Conservation (phyloP, 2,329 filamentous ascomycete genomes). For the Aspergillus novofumigatus region DNA sequence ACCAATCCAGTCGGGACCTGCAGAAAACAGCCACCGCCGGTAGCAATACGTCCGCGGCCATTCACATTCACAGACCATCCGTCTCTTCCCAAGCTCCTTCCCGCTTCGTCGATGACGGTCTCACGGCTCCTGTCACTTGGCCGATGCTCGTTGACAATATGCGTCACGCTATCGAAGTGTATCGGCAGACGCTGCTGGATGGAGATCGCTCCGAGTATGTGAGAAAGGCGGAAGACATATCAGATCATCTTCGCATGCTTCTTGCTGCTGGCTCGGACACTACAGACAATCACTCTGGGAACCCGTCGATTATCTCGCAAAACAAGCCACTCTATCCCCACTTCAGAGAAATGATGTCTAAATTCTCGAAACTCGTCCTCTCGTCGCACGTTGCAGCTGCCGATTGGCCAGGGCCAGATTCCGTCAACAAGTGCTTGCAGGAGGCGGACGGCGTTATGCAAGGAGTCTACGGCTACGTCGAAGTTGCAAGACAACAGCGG, state of each 20-base stretch:
- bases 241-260: slow-evolving; percentile 86
- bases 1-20: slow-evolving; percentile 14
- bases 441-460: slow-evolving; percentile 96
- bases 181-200: slow-evolving; percentile 81
- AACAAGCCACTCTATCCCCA: slow-evolving; percentile 97
- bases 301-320: slow-evolving; percentile 97
- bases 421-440: slow-evolving; percentile 88
- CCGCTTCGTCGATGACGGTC: slow-evolving; percentile 88
- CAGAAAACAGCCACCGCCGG: slow-evolving; percentile 42
- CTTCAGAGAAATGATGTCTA: slow-evolving; percentile 99
- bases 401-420: slow-evolving; percentile 92
- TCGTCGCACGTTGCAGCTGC: slow-evolving; percentile 96
- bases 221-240: slow-evolving; percentile 92
- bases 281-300: slow-evolving; percentile 96
- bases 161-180: slow-evolving; percentile 83
- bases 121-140: slow-evolving; percentile 78
- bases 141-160: slow-evolving; percentile 86
- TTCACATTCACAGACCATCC: slow-evolving; percentile 44
- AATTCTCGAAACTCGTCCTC: slow-evolving; percentile 97
- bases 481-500: slow-evolving; percentile 87
- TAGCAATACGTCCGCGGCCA: slow-evolving; percentile 53
- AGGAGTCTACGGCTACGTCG: slow-evolving; percentile 93
- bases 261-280: slow-evolving; percentile 95
- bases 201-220: slow-evolving; percentile 87
- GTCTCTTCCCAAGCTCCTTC: slow-evolving; percentile 58